Evolutionary conservation across 257 asterid species (phyloP), one percentile per base, ranked within the genome.

Genomic region (Verbascum thapsus): DNA sequence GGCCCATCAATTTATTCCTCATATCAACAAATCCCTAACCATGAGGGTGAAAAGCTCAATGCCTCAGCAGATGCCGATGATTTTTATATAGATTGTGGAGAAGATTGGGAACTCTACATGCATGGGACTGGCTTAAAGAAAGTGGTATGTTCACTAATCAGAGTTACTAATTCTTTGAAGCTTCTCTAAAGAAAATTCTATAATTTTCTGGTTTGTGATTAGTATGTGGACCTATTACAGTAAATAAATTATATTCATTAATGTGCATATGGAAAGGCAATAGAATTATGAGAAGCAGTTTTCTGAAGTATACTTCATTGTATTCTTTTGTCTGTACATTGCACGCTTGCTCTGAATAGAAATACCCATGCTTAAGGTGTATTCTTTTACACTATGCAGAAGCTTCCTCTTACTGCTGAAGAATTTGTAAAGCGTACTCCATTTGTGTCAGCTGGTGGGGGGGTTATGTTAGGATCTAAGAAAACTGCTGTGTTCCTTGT

Each of bases 1-100:
- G 98, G 96, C 38, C 69, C 86, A n/a, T 62, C 98, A 10, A 88
- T 85, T 64, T 88, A 90, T 70, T 82, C 95, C 58, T 86, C 92
- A 3, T 86, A 73, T 64, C 91, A 82, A 53, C 76, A 76, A 51
- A 75, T 77, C 15, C 90, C 87, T 32, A 39, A 70, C 53, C 76
- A 66, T 40, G 91, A 78, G 53, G 86, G 77, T 50, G 85, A 81
- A 54, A 63, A 68, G 72, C 72, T 74, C 53, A 83, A 85, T 32
- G 71, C 76, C 47, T 67, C 91, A 53, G 32, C 72, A 9, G 83
- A 80, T 51, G 84, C 66, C 4, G 83, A 77, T 43, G 67, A 80
- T 67, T 84, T 88, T 68, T 88, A 78, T 53, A 73, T 91, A 57
- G 98, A 91, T 73, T 72, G 84, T 78, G 98, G 95, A 57, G 95